Evolutionary conservation across 2,329 filamentous ascomycete genomes (phyloP).

Genomic region (Pseudofabraea citricarpa): DNA sequence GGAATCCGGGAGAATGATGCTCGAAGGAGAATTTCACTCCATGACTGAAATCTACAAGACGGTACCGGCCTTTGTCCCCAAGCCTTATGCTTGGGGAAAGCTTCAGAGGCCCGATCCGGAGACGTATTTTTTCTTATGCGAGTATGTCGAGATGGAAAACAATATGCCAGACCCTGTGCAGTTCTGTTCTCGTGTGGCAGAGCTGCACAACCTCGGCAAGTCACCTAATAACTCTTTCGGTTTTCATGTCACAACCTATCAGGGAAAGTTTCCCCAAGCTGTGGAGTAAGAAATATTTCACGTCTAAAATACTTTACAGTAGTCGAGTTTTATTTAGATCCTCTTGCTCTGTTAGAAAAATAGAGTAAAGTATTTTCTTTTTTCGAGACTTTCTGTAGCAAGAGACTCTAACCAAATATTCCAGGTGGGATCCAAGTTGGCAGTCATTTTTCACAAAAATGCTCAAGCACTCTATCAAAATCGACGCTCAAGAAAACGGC

Average conservation of each 20-base stretch:
- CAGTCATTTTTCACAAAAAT: not conserved
- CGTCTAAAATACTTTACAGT: not conserved
- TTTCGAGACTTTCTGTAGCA: too few relatives aligned
- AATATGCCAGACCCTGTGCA: conserved; percentile 16
- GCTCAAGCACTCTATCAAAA: not conserved
- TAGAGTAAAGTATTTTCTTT: too few relatives aligned
- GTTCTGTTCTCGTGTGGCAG: conserved; percentile 16
- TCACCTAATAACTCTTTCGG: conserved; percentile 23
- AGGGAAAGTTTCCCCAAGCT: conserved; percentile 17
- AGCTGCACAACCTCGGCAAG: conserved; percentile 16
- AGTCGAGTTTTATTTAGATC: too few relatives aligned
- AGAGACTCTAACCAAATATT: not conserved
- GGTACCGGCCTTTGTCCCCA: conserved; percentile 3
- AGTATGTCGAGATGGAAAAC: conserved; percentile 20
- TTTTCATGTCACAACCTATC: conserved; percentile 22
- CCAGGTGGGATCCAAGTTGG: not conserved
- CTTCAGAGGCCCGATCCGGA: not conserved
- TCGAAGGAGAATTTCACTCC: conserved; percentile 6
- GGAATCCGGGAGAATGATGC: conserved; percentile 1
- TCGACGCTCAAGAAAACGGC: not conserved
- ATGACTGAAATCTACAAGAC: conserved; percentile 5
- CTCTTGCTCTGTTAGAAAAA: too few relatives aligned
- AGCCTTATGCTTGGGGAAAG: conserved; percentile 9
- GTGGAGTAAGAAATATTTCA: not conserved
- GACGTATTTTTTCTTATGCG: conserved; percentile 20